phyloP scores from a whole-genome alignment of 306 rosid genomes.

The Ormosia semicastrata region DNA sequence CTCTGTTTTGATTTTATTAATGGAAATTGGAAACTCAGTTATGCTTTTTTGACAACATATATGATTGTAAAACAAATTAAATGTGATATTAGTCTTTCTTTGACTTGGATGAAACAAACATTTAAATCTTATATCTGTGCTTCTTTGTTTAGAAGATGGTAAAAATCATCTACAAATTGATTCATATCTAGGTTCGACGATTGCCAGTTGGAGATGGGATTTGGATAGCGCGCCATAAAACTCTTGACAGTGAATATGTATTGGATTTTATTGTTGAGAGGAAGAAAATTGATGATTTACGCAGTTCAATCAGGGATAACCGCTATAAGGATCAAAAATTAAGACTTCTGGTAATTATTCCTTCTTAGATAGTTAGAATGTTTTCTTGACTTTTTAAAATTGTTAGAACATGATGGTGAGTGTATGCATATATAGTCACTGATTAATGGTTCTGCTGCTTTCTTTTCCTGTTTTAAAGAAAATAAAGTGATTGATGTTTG shows the following conservation, averaged over 20 bases:
- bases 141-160: slow-evolving; percentile 14
- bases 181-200: slow-evolving; percentile 67
- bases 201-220: slow-evolving; percentile 97
- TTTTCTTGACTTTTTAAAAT: background rate
- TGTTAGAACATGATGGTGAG: background rate
- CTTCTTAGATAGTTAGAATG: slow-evolving; percentile 14
- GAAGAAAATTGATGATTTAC: slow-evolving; percentile 79
- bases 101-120: background rate
- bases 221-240: slow-evolving; percentile 90
- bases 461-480: slow-evolving; percentile 6
- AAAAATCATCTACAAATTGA: slow-evolving; percentile 5
- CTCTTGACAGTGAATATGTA: slow-evolving; percentile 68
- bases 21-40: background rate
- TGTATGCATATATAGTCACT: background rate
- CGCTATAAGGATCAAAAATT: slow-evolving; percentile 93
- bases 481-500: slow-evolving; percentile 12
- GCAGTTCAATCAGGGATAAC: slow-evolving; percentile 89
- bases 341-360: slow-evolving; percentile 73
- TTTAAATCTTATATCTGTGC: background rate
- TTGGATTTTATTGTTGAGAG: slow-evolving; percentile 98
- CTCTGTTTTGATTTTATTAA: background rate
- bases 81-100: background rate
- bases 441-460: slow-evolving; percentile 11
- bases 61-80: background rate
- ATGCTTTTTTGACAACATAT: background rate